Evolutionary conservation across 495 filamentous ascomycete genomes (phyloP), one percentile per base, ranked within the genome.

Genomic region (Mytilinidion resinicola): DNA sequence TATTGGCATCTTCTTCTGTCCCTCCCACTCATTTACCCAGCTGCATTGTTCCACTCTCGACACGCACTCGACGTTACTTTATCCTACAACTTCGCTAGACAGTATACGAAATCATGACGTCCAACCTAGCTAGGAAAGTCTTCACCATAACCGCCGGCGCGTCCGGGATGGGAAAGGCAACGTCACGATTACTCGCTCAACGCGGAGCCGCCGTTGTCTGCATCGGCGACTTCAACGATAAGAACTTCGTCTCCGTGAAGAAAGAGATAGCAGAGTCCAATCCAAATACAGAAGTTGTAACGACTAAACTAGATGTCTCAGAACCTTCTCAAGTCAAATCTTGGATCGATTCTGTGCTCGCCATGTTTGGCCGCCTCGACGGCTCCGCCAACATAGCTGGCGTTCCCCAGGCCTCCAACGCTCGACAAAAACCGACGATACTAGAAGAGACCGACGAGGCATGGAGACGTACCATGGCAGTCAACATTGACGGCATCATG

Each of bases 321-420:
- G 9, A n/a, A 9, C 9, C 35, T 6, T 7, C 9, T 14, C 39
- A 46, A 10, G 52, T 55, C 9, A 33, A 55, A 9, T 12, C 35
- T 14, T 55, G 52, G 52, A 55, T 55, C 20, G 11, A 46, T 7
- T 17, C 35, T 6, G 43, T 38, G n/a, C n/a, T 57, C 7, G 54
- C 10, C 6, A 55, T 19, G 21, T 57, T 54, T 21, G 78, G 76
- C 2, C 59, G 59, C 1, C 61, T 85, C 25, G 78, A 82, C 55
- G 81, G 81, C 14, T 80, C 80, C 4, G 81, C 78, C 0, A 84
- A 84, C 57, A 72, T 81, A 43, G 82, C 81, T 0, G 82, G 82
- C 6, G 67, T 74, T 1, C 37, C 37, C 9, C 37, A 39, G 14
- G 37, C 37, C 14, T 39, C 37, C 37, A 39, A 39, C 14, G 37